Evolutionary conservation across 2,329 filamentous ascomycete genomes (phyloP).

Genomic region (Clonostachys rhizophaga): DNA sequence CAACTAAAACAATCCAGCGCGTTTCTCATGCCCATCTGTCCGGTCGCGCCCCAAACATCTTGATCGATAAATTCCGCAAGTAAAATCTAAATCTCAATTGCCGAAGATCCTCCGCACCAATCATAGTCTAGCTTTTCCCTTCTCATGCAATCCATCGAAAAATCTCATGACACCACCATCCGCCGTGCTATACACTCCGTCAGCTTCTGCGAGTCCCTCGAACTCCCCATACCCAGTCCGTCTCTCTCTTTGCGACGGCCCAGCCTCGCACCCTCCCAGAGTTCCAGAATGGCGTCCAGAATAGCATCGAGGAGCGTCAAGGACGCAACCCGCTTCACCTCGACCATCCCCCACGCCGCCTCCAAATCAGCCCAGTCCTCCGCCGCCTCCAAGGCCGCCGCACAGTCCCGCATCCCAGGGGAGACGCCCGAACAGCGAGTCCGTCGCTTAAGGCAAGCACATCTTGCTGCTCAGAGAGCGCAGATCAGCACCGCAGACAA

Average conservation of each 20-base stretch:
- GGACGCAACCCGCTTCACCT: conserved; percentile 70
- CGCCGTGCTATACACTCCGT: conserved; percentile 1
- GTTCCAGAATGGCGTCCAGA: conserved; percentile 29
- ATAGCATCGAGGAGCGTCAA: conserved; percentile 63
- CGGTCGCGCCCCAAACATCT: no score
- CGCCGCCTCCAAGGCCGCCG: conserved; percentile 17
- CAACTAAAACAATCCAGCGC: no score
- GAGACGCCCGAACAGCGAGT: conserved; percentile 70
- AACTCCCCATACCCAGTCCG: background rate
- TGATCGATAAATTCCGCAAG: no score
- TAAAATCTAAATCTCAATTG: background rate
- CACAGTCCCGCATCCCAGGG: conserved; percentile 16
- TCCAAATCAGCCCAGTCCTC: conserved; percentile 47
- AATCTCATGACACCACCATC: conserved; percentile 25
- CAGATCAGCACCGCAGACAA: conserved; percentile 47
- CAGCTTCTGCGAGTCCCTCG: background rate
- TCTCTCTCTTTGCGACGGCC: background rate
- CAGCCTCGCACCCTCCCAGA: background rate
- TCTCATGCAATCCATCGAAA: conserved; percentile 15
- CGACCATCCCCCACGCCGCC: conserved; percentile 56
- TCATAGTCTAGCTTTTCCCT: conserved; percentile 20
- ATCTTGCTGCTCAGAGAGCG: conserved; percentile 60
- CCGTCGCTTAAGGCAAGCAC: conserved; percentile 61
- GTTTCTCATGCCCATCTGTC: no score
- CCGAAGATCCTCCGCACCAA: conserved; percentile 29